Percentiles rank a stretch among this genome's conserved stretches.
Conservation (phyloP, 1,284 basidiomycete genomes). For the Leccinum fuscescens region DNA sequence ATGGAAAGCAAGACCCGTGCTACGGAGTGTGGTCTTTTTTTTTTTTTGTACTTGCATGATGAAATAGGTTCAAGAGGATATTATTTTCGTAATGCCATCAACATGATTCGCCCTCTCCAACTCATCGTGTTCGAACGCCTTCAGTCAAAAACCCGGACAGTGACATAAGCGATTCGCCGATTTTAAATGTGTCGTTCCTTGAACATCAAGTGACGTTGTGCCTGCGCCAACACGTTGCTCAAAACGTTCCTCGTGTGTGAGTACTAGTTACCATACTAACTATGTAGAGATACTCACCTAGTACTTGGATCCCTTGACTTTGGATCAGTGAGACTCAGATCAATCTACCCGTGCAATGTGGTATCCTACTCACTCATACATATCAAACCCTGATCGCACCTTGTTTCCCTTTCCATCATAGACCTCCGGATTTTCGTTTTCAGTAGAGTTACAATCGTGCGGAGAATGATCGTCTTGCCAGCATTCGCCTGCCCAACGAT, state of each 20-base stretch:
- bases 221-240: not conserved
- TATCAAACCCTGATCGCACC: too few relatives aligned
- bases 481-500: too few relatives aligned
- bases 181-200: not conserved
- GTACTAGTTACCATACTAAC: not conserved
- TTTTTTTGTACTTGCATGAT: too few relatives aligned
- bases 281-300: not conserved
- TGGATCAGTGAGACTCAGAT: not conserved
- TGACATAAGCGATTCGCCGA: not conserved
- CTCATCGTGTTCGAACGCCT: not conserved
- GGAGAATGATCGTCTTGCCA: not conserved
- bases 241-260: not conserved
- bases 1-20: too few relatives aligned
- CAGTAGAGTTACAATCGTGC: too few relatives aligned
- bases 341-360: too few relatives aligned
- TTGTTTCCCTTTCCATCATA: too few relatives aligned
- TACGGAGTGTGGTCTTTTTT: too few relatives aligned
- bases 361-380: too few relatives aligned
- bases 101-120: not conserved
- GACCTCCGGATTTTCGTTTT: too few relatives aligned
- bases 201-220: not conserved
- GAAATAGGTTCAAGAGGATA: too few relatives aligned
- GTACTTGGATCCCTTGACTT: not conserved
- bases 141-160: not conserved
- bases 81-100: too few relatives aligned